These are phyloP conservation scores for Gentiana straminea DNA, from an alignment of 257 asterid genomes.

Conservation along the genomic window DNA sequence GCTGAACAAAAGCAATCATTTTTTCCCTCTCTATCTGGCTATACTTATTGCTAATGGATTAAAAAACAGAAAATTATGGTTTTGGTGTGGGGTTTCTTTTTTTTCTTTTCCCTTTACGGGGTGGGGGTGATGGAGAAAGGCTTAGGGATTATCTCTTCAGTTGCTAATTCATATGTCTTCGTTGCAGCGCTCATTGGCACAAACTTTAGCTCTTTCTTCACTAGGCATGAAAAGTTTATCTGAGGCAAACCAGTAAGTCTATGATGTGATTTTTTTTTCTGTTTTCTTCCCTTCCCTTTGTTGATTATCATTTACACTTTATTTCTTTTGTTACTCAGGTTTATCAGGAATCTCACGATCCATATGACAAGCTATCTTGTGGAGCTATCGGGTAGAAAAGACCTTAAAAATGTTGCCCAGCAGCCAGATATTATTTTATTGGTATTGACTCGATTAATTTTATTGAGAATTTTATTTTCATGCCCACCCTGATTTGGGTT, in stretches of 20 bases:
- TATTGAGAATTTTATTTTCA: neutral
- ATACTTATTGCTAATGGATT: no score
- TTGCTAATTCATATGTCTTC: no score
- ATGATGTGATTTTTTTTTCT: constrained; percentile 7
- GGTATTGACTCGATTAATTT: constrained; percentile 31
- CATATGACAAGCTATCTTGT: constrained; percentile 64
- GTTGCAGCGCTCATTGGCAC: constrained; percentile 86
- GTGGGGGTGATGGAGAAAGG: no score
- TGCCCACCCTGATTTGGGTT: constrained; percentile 5
- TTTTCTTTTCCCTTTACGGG: no score
- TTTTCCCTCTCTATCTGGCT: no score
- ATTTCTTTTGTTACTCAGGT: constrained; percentile 32
- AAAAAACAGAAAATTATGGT: no score
- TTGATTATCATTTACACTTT: constrained; percentile 10
- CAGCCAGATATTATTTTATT: constrained; percentile 79
- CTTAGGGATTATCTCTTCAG: no score
- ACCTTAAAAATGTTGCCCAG: constrained; percentile 63
- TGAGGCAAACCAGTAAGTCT: constrained; percentile 57
- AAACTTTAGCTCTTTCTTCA: constrained; percentile 74
- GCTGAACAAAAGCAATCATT: no score
- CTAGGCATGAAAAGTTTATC: constrained; percentile 53
- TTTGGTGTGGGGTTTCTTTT: no score
- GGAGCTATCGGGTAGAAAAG: constrained; percentile 59
- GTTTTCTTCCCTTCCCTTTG: neutral
- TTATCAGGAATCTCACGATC: constrained; percentile 50